phyloP scores from a whole-genome alignment of 441 rosid species.

The Erodium trifolium region DNA sequence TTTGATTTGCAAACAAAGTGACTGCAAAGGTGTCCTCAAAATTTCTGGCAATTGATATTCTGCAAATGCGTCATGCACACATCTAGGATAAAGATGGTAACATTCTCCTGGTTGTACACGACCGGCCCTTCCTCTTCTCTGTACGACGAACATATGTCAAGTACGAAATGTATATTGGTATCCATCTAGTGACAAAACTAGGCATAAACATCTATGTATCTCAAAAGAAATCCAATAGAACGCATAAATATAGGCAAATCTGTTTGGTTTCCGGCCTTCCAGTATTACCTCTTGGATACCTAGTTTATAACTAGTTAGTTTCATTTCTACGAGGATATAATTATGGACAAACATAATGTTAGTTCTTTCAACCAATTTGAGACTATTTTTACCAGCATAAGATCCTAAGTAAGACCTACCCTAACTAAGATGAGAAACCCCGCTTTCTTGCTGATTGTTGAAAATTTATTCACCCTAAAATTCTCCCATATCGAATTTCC shows the following conservation, averaged over 20 bases:
- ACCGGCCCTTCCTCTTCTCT: constrained; percentile 98
- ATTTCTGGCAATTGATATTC: constrained; percentile 98
- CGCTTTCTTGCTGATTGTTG: too few relatives aligned
- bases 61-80: constrained; percentile 87
- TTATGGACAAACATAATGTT: too few relatives aligned
- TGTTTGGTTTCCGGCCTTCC: not conserved
- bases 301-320: too few relatives aligned
- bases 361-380: too few relatives aligned
- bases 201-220: not conserved
- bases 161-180: not conserved
- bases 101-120: constrained; percentile 95
- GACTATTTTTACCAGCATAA: too few relatives aligned
- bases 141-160: constrained; percentile 24
- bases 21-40: constrained; percentile 92
- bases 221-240: not conserved
- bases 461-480: too few relatives aligned
- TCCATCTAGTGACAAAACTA: constrained; percentile 12
- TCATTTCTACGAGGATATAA: too few relatives aligned
- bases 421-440: too few relatives aligned
- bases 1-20: constrained; percentile 98
- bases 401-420: too few relatives aligned
- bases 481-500: too few relatives aligned
- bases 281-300: too few relatives aligned
- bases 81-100: constrained; percentile 85
- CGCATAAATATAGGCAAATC: not conserved